Conservation (phyloP, 164 flowering plant genomes). For the Cinnamomum chago region DNA sequence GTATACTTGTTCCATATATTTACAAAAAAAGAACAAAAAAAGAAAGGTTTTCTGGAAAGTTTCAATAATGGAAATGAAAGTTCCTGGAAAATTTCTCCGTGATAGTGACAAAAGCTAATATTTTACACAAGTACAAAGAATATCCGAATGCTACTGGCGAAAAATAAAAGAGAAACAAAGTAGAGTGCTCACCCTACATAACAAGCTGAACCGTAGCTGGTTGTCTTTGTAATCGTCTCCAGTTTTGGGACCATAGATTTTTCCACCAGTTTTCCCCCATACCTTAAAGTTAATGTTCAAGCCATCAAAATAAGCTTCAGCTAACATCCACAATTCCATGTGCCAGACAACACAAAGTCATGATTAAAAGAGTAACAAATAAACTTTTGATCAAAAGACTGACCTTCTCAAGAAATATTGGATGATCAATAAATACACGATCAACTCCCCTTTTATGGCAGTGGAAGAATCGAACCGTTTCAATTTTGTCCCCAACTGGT, state of each 20-base stretch:
- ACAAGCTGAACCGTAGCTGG: slow-evolving; percentile 66
- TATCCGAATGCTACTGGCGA: not conserved
- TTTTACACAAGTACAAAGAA: not conserved
- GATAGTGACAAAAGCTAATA: not conserved
- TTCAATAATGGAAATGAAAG: no score
- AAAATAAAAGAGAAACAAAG: no score
- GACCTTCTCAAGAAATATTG: slow-evolving; percentile 87
- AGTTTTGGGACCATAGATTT: slow-evolving; percentile 55
- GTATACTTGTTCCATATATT: no score
- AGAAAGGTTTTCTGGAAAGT: no score
- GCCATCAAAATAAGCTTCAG: slow-evolving; percentile 1
- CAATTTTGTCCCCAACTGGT: slow-evolving; percentile 58
- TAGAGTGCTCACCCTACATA: slow-evolving; percentile 48
- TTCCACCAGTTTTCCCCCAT: slow-evolving; percentile 65
- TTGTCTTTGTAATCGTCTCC: slow-evolving; percentile 76
- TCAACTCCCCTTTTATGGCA: slow-evolving; percentile 94
- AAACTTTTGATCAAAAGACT: not conserved
- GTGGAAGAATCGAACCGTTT: slow-evolving; percentile 84
- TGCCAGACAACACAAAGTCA: not conserved
- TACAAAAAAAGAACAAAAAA: no score
- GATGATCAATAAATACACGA: slow-evolving; percentile 94
- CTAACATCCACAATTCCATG: not conserved
- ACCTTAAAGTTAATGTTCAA: slow-evolving; percentile 28
- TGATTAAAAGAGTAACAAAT: not conserved
- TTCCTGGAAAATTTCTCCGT: no score